Base-by-base conservation (phyloP, 2,329 filamentous ascomycete species). In the Rachicladosporium sp. region DNA sequence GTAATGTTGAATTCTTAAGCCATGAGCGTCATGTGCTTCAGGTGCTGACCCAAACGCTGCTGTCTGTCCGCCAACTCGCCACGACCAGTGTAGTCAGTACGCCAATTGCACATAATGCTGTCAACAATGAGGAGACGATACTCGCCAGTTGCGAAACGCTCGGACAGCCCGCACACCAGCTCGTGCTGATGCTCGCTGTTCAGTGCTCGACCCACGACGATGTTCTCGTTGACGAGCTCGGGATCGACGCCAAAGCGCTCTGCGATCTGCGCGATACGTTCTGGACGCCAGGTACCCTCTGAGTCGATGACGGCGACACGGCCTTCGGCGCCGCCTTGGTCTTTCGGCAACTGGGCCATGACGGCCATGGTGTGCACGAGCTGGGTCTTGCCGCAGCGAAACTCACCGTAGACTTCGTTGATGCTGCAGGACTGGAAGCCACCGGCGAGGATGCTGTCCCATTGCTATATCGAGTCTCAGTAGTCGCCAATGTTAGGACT, bases 361-460 rank as follows among this genome's bases (percentile, higher is more conserved):
- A 82, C 78, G 32, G 75, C 74, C 68, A 81, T 74, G 4, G 78
- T 82, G 54, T 81, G 78, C 4, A 73, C 76, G 21, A 82, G 63
- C 54, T 82, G 78, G 11, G 78, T 81, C 61, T 82, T 82, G 43
- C 78, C 77, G 54, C 78, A 82, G 46, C 73, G 68, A 48, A 71
- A 77, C 50, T 77, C 73, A 44, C 73, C 73, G 56, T 70, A 77
- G 19, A 76, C 69, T 51, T 77, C 78, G 47, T 72, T 80, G 54
- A 82, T 78, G 51, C 76, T 80, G 72, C 78, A 76, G 33, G 76
- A 81, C 56, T 80, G 75, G 48, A 82, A 81, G 15, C 78, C 78
- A 45, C 78, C 78, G 48, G 73, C 73, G 4, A 82, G 67, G 42
- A 79, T 76, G 10, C 69, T 59, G 55, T 82, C 76, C 42, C 80